Base-by-base conservation (phyloP, 192 early-diverging fungal genomes). In the Linnemannia elongata region DNA sequence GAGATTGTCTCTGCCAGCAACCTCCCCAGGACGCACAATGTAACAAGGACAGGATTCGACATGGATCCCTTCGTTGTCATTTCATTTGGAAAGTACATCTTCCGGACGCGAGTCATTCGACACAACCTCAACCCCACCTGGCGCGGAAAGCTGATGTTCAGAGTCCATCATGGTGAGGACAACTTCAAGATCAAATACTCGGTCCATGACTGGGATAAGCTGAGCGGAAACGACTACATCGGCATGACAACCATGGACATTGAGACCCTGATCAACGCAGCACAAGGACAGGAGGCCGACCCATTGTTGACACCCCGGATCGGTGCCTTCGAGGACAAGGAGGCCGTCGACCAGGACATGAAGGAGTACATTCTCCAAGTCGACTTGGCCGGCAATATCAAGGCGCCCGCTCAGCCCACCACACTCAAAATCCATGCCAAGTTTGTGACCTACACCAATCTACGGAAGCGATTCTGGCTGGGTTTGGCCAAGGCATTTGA, bases 51-150 rank as follows among this genome's bases (percentile, higher is more conserved):
- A 1, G 90, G 93, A 10, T 95, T 94, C 80, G 93, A 96, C 81
- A 96, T 95, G 91, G 96, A 97, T 88, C 95, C 96, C 1, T 97
- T 96, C 90, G 95, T 94, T 4, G 91, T 96, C 54, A 89, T 96
- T 4, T 93, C 94, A 17, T 96, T 93, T 78, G 92, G 92, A 36
- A 88, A 91, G 39, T 91, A 92, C 27, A 96, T 94, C 1, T 96
- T 95, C 82, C 85, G 95, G 36, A 96, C 96, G 5, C 85, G 93
- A 60, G 90, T 92, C 2, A 89, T 95, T 38, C 88, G 92, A 22
- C 94, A 96, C 80, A 93, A 90, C 41, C 88, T 95, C 6, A 93
- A 94, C 73, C 96, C 96, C 4, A 88, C 79, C 18, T 97, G 96
- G 96, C 93, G 94, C 33, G 95, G 95, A 78, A 94, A 93, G 57